These are phyloP conservation scores for Zopfochytrium polystomum DNA, from an alignment of 371 early-diverging fungal genomes.

Conservation along the genomic window DNA sequence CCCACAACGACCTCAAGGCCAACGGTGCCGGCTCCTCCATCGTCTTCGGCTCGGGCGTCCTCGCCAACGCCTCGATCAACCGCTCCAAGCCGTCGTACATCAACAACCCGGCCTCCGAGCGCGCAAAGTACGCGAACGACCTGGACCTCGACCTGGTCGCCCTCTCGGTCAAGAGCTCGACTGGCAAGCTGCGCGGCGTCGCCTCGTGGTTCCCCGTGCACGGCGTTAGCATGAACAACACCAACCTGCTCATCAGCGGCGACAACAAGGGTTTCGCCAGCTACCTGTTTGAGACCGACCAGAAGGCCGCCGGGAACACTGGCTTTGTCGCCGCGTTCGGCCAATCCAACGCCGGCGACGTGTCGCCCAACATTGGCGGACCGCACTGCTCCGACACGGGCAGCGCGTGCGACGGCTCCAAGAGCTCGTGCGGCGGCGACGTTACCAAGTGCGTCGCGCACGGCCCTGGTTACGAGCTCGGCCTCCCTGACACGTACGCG, in stretches of 20 bases:
- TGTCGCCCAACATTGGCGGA: constrained; percentile 59
- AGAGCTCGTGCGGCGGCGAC: constrained; percentile 42
- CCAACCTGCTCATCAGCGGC: constrained; percentile 54
- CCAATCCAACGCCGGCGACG: constrained; percentile 65
- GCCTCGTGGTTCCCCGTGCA: constrained; percentile 63
- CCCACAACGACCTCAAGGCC: constrained; percentile 50
- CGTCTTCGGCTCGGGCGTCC: constrained; percentile 36
- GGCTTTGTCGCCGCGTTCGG: constrained; percentile 61
- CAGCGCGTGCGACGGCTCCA: constrained; percentile 56
- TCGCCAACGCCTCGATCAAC: constrained; percentile 55
- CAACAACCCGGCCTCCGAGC: constrained; percentile 54
- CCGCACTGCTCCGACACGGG: constrained; percentile 60
- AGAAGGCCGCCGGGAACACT: constrained; percentile 7
- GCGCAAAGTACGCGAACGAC: constrained; percentile 51
- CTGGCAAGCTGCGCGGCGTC: constrained; percentile 13
- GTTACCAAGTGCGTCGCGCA: constrained; percentile 40
- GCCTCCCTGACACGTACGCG: constrained; percentile 32
- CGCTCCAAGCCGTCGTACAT: constrained; percentile 57
- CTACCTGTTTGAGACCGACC: constrained; percentile 48
- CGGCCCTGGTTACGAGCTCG: constrained; percentile 34
- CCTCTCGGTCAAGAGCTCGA: constrained; percentile 16
- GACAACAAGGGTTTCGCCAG: constrained; percentile 70
- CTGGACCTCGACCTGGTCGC: constrained; percentile 55
- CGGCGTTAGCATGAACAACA: constrained; percentile 58
- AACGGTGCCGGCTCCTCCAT: constrained; percentile 4